Percentiles rank a stretch among this genome's conserved stretches.
phyloP scores from a whole-genome alignment of 1,139 yeast genomes.

The Geotrichum bryndzae region DNA sequence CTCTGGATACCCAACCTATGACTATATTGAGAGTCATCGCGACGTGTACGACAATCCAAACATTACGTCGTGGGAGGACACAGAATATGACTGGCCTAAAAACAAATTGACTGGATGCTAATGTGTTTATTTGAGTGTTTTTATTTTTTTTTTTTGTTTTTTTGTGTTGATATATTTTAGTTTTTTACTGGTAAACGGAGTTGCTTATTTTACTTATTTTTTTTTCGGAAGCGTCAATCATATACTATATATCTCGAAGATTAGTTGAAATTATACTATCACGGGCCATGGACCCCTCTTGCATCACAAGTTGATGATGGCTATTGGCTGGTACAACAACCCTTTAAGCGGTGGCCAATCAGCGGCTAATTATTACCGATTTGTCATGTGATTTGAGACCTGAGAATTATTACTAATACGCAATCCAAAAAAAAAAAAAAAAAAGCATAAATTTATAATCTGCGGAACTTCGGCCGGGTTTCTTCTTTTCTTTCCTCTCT shows the following conservation, averaged over 20 bases:
- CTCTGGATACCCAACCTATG: slow-evolving; percentile 59
- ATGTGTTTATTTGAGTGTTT: background rate
- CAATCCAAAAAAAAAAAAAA: background rate
- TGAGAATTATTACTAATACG: background rate
- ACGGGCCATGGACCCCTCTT: background rate
- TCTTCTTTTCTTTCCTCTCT: background rate
- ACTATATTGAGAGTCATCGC: slow-evolving; percentile 60
- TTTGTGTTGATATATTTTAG: background rate
- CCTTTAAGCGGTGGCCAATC: background rate
- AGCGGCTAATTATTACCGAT: background rate
- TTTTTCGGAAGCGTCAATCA: background rate
- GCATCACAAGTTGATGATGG: background rate
- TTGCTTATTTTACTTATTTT: background rate
- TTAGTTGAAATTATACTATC: background rate
- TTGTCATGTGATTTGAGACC: background rate
- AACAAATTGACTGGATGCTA: slow-evolving; percentile 45
- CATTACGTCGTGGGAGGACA: slow-evolving; percentile 57
- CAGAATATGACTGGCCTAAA: slow-evolving; percentile 64
- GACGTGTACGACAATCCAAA: slow-evolving; percentile 60
- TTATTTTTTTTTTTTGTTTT: background rate
- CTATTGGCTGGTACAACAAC: background rate
- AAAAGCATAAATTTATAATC: background rate
- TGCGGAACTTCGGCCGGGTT: background rate
- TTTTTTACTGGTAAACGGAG: background rate
- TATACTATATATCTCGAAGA: background rate